Percentiles rank a stretch among this genome's conserved stretches.
These are phyloP conservation scores for Rutstroemia sydowiana DNA, from an alignment of 2,329 filamentous ascomycete species.

Conservation along the genomic window DNA sequence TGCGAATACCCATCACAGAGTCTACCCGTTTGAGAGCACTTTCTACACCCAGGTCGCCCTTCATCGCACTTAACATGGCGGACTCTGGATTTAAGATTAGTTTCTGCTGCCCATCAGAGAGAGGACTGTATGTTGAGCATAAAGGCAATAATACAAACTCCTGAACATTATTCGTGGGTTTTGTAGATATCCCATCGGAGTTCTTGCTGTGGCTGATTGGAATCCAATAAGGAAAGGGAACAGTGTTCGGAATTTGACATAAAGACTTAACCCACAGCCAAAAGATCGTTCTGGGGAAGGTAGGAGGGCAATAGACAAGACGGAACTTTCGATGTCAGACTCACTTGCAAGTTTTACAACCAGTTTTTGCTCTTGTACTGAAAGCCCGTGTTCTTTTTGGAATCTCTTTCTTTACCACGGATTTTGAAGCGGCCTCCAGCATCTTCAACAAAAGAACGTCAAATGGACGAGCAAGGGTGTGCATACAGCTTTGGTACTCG, in stretches of 20 bases:
- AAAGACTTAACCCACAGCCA: not conserved
- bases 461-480: not conserved
- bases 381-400: constrained; percentile 8
- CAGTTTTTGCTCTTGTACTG: constrained; percentile 10
- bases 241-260: not conserved
- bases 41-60: constrained; percentile 7
- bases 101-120: not conserved
- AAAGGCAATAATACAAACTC: not conserved
- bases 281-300: too few relatives aligned
- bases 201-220: too few relatives aligned
- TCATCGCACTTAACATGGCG: constrained; percentile 14
- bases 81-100: constrained; percentile 6
- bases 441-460: not conserved
- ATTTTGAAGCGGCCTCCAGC: not conserved
- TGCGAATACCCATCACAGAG: constrained; percentile 12
- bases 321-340: not conserved
- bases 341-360: constrained; percentile 15
- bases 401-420: not conserved
- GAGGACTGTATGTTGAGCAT: not conserved
- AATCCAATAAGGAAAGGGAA: too few relatives aligned
- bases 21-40: constrained; percentile 5
- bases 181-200: too few relatives aligned
- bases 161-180: too few relatives aligned
- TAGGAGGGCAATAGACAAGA: not conserved
- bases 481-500: not conserved